Evolutionary conservation across 2,329 filamentous ascomycete genomes (phyloP).

Genomic region (Pleurostoma richardsiae): DNA sequence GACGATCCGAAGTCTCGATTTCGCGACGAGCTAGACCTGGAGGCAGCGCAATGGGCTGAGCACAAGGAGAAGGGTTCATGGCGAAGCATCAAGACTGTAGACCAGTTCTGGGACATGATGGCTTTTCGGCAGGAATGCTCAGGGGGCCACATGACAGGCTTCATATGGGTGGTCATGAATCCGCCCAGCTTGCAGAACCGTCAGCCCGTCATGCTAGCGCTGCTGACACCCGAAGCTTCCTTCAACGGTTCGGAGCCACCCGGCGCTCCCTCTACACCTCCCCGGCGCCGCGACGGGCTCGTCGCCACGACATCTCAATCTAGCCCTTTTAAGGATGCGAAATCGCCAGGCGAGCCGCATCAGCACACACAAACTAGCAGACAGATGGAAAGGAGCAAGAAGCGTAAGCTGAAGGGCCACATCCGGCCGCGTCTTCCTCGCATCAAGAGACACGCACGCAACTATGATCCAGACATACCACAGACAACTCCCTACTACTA

Average conservation of each 20-base stretch:
- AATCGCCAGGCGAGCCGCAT: slow-evolving; percentile 22
- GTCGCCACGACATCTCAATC: slow-evolving; percentile 13
- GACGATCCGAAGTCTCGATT: slow-evolving; percentile 95
- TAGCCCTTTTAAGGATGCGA: slow-evolving; percentile 20
- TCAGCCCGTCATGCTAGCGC: slow-evolving; percentile 5
- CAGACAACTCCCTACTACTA: slow-evolving; percentile 56
- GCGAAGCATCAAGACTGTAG: slow-evolving; percentile 76
- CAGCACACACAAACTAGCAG: slow-evolving; percentile 10
- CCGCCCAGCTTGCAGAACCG: slow-evolving; percentile 23
- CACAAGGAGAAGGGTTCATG: slow-evolving; percentile 62
- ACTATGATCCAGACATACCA: slow-evolving; percentile 43
- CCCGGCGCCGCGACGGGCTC: slow-evolving; percentile 14
- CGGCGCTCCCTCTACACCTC: slow-evolving; percentile 22
- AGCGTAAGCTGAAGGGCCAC: slow-evolving; percentile 47
- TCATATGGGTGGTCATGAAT: slow-evolving; percentile 88
- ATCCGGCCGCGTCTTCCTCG: slow-evolving; percentile 61
- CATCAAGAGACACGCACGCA: slow-evolving; percentile 54
- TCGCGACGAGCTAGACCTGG: slow-evolving; percentile 82
- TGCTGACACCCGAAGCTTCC: slow-evolving; percentile 22
- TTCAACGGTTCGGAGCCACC: slow-evolving; percentile 13
- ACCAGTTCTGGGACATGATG: slow-evolving; percentile 99
- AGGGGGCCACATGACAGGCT: slow-evolving; percentile 85
- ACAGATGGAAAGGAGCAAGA: slow-evolving; percentile 31
- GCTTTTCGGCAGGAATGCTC: slow-evolving; percentile 94
- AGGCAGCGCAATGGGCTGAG: slow-evolving; percentile 55